Base-by-base conservation (phyloP, 768 basidiomycete species). In the Suillus occidentalis region DNA sequence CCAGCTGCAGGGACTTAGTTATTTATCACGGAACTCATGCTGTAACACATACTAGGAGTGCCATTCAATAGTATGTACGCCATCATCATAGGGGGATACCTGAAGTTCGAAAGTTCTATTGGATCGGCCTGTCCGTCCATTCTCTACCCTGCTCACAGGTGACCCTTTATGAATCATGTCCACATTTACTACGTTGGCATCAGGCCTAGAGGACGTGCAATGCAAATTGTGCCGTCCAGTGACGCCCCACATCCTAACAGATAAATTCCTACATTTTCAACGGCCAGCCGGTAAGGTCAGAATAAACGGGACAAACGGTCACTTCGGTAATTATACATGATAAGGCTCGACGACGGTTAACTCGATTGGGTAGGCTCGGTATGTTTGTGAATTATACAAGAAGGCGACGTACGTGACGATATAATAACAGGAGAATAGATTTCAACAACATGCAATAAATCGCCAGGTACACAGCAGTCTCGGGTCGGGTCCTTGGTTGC, bases 1-100 rank as follows among this genome's bases (percentile, higher is more conserved):
- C 34, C 25, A 45, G 14, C 22, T 20, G 49, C 53, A 64, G 61
- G 60, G 63, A 64, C 60, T n/a, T 63, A 64, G 31, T n/a, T 63
- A 28, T 43, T 53, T 60, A 40, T 62, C 61, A 31, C 36, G 40
- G 59, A 45, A 62, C 25, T 42, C 9, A 40, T 40, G 39, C 50
- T 66, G 45, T 66, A 65, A 25, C 34, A 34, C 43, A 52, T n/a
- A 31, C 34, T 6, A 31, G 52, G 47, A 53, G 18, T 53, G 10
- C 5, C 4, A 20, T 34, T 34, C 16, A 4, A 28, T 28, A 18
- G 16, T 52, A 49, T 25, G 16, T 31, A 52, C 28, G 50, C 50
- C 8, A 18, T 31, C 31, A 31, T 31, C 3, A 31, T 52, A 52
- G 50, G 31, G 31, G 18, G 20, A 31, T 18, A 20, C 42, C 20